phyloP scores from a whole-genome alignment of 1,139 yeast genomes.

The Geotrichum macrosporum region DNA sequence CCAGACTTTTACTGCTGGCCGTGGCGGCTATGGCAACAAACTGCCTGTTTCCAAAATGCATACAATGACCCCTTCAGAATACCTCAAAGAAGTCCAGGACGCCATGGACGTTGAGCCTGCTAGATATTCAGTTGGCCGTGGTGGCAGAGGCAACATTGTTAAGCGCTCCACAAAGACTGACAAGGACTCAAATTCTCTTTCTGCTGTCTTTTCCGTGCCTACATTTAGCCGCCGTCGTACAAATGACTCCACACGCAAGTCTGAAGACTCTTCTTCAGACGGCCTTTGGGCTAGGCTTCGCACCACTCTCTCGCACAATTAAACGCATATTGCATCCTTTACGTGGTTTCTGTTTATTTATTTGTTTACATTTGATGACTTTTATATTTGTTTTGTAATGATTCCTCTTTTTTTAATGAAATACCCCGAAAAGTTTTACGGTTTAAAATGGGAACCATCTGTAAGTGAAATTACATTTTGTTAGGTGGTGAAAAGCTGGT shows the following conservation, averaged over 20 bases:
- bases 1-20: constrained; percentile 38
- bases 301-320: constrained; percentile 29
- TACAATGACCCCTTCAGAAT: constrained; percentile 36
- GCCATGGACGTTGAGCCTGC: constrained; percentile 35
- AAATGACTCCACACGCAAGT: background rate
- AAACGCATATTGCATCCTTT: background rate
- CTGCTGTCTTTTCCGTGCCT: constrained; percentile 14
- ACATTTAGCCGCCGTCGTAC: constrained; percentile 2
- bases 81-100: constrained; percentile 35
- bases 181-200: constrained; percentile 1
- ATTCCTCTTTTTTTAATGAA: too few relatives aligned
- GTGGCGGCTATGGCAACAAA: constrained; percentile 41
- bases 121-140: constrained; percentile 39
- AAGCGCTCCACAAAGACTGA: constrained; percentile 1
- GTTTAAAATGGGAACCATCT: too few relatives aligned
- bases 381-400: too few relatives aligned
- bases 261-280: constrained; percentile 20
- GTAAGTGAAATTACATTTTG: too few relatives aligned
- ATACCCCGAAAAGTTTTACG: too few relatives aligned
- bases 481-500: too few relatives aligned
- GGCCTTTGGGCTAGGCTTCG: constrained; percentile 31
- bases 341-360: background rate
- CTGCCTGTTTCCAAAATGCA: constrained; percentile 34
- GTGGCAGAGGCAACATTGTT: constrained; percentile 39
- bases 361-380: background rate